Base-by-base conservation (phyloP, 1,284 basidiomycete species). In the Papiliotrema fonsecae region DNA sequence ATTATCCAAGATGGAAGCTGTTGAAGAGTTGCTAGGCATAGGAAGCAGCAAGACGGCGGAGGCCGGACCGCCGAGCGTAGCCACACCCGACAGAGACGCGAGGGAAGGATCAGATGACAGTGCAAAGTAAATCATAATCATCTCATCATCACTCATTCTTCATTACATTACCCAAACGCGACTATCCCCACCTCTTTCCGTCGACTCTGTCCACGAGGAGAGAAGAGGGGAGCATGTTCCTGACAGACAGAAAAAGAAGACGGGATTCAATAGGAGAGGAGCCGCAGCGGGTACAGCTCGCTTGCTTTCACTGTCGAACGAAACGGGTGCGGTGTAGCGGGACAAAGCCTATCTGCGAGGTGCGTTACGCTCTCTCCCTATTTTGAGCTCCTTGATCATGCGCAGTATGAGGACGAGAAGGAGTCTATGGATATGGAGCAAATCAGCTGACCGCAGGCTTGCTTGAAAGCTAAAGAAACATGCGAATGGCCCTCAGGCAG, bases 321-420 rank as follows among this genome's bases (percentile, higher is more conserved):
- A 76, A 75, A 47, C 57, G 73, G 16, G 70, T 72, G 37, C 54
- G 73, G 46, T 76, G 75, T 55, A 69, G 65, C 13, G 74, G 74
- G 6, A 62, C 63, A 6, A 64, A 63, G 39, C 73, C 73, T 2
- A 56, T 61, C 2, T 75, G 73, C 49, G 49, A 60, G 40, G 58
- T 61, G 28, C n/a, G 54, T 52, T 18, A 18, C 19, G 14, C 4
- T 22, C 16, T 13, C 11, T 46, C 27, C 38, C 30, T 6, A n/a
- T n/a, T n/a, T n/a, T n/a, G n/a, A n/a, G n/a, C n/a, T n/a, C n/a
- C n/a, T n/a, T n/a, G n/a, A n/a, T n/a, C n/a, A n/a, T n/a, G n/a
- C n/a, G n/a, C n/a, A n/a, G n/a, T n/a, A n/a, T n/a, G n/a, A n/a
- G n/a, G n/a, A n/a, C n/a, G n/a, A n/a, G n/a, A n/a, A n/a, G n/a